Evolutionary conservation across 1,284 basidiomycete species (phyloP), one percentile per base, ranked within the genome.

Genomic region (Cutaneotrichosporon daszewskae): DNA sequence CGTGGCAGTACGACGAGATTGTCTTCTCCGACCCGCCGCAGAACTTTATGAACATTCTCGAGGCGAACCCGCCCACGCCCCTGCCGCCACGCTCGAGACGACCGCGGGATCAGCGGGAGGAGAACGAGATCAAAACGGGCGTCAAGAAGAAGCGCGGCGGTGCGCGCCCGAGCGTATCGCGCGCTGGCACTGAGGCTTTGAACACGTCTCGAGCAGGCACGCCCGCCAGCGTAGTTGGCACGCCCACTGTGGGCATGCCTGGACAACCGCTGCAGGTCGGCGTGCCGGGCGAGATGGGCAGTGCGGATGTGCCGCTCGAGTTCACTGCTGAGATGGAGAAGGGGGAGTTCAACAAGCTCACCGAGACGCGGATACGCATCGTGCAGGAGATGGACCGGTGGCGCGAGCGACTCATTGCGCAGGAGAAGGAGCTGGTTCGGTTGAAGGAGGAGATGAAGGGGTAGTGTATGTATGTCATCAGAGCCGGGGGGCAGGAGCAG

Each of bases 1-100:
- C 90, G 0, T 99, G 95, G 94, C 92, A 97, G 63, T 98, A 98
- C 72, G 95, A 98, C 67, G 95, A 99, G 57, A 80, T 98, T 49
- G 89, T 98, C 36, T 98, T 99, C 72, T 82, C 83, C 55, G 94
- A 98, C 60, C 95, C 95, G 1, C 89, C 85, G 50, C 83, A 89
- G 49, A 76, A 82, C 22, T 94, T 98, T 72, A 79, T 96, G 58
- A 81, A 84, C 57, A 78, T 87, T 43, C 79, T 98, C 37, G 82
- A 83, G 0, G 75, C 78, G 4, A 79, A 94, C 61, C 84, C 89
- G 0, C 91, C 92, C 0, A 92, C 87, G 0, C 82, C 83, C 4
- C 72, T 95, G 0, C 84, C 85, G 0, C 82, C 80, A 47, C 71
- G 69, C 14, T 81, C 78, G 47, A 74, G 79, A 29, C 59, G 74